Evolutionary conservation across 495 filamentous ascomycete genomes (phyloP).

Genomic region (Hypomontagnella monticulosa): DNA sequence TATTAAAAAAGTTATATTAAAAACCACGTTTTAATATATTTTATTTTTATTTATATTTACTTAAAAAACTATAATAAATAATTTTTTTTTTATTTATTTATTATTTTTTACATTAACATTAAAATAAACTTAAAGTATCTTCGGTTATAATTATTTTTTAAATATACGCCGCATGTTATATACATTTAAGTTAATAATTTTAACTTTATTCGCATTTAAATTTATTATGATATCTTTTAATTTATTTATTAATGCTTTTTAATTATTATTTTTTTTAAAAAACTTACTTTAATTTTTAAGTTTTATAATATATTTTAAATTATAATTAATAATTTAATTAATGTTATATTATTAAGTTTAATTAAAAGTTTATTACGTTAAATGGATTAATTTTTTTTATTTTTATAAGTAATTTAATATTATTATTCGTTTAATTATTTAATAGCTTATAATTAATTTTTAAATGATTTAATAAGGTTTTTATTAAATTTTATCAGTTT

Average conservation of each 20-base stretch:
- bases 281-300: neutral
- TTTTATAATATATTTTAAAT: neutral
- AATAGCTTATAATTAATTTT: neutral
- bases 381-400: neutral
- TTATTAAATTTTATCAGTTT: neutral
- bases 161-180: neutral
- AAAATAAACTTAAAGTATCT: neutral
- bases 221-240: too few relatives aligned
- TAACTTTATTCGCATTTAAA: neutral
- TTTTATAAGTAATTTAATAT: neutral
- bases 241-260: neutral
- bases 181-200: neutral
- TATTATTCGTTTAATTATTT: neutral
- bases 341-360: neutral
- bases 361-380: neutral
- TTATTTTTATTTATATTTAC: neutral
- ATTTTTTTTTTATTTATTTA: neutral
- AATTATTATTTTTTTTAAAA: neutral
- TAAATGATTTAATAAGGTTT: neutral
- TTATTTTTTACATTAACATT: neutral
- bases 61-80: neutral
- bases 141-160: neutral
- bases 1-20: neutral
- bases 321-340: neutral
- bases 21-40: neutral